Base-by-base conservation (phyloP, 2,329 filamentous ascomycete species). In the Talaromyces piceae region DNA sequence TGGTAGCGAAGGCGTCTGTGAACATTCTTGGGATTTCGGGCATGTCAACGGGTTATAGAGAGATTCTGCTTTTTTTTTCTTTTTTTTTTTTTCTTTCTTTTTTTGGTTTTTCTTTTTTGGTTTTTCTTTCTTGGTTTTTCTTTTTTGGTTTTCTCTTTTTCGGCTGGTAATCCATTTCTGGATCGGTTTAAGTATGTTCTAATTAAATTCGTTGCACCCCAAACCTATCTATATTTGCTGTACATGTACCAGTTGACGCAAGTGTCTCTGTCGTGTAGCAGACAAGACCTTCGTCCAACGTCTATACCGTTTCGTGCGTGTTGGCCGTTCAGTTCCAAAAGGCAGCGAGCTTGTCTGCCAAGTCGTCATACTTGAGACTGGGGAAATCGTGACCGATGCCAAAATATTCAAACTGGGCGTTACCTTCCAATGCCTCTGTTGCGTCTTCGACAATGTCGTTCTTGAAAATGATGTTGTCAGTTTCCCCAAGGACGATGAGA, bases 301-400 rank as follows among this genome's bases (percentile, higher is more conserved):
- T 37, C 12, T 37, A 37, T 37, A 4, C 20, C 16, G 20, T 20
- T 18, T 16, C 6, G 8, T 9, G 8, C 22, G 28, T 30, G 28
- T 13, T 16, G 20, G 23, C 28, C n/a, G 8, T 30, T 48, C 37
- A 53, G 41, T 43, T 59, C 71, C 71, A 73, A 60, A 73, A 70
- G 13, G 69, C 67, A 46, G 65, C 60, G 33, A 82, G 73, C n/a
- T 68, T 66, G n/a, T 73, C 65, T 1, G 80, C 81, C 51, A 88
- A 75, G 50, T 82, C 77, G 8, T 73, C 69, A 2, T 79, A 80
- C 51, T 76, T 77, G 11, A 79, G 79, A 56, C 88, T 81, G 1
- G 82, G 82, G 54, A 89, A 71, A 60, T 88, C 86, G 63, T 90
- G 87, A 0, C 84, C 86, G 4, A 79, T 83, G 22, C 80, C 74